Conservation (phyloP, 305 asterid species). For the Fraxinus paxiana region DNA sequence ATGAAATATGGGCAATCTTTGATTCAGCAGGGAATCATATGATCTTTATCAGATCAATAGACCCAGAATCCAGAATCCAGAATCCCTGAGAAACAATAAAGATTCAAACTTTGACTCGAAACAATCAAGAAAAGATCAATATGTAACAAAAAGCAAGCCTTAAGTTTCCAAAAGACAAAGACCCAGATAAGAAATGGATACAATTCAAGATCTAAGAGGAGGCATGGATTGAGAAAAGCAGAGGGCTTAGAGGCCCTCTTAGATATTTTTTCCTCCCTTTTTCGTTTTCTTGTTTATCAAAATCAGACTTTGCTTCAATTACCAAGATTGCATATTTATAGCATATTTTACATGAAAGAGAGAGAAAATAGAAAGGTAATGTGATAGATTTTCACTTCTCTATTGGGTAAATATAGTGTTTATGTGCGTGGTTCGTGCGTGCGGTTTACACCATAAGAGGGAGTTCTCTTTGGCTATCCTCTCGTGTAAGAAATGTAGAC, state of each 20-base stretch:
- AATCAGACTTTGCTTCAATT: constrained; percentile 47
- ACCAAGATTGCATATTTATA: constrained; percentile 36
- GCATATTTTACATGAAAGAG: constrained; percentile 26
- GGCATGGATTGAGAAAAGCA: constrained; percentile 26
- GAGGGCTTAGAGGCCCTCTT: constrained; percentile 58
- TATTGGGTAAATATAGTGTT: constrained; percentile 27
- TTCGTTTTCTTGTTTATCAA: constrained; percentile 39
- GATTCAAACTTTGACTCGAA: constrained; percentile 27
- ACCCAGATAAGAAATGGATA: constrained; percentile 37
- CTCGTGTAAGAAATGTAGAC: constrained; percentile 37
- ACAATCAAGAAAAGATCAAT: constrained; percentile 25
- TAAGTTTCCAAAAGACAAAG: constrained; percentile 38
- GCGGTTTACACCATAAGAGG: constrained; percentile 14
- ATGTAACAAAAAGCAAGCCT: constrained; percentile 18
- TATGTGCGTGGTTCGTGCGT: constrained; percentile 15
- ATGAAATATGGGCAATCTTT: constrained; percentile 26
- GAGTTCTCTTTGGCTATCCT: constrained; percentile 34
- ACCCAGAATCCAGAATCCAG: constrained; percentile 53
- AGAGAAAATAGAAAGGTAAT: constrained; percentile 20
- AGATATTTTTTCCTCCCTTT: constrained; percentile 33
- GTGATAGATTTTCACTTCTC: constrained; percentile 39
- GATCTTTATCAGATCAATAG: constrained; percentile 54
- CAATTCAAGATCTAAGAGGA: constrained; percentile 57
- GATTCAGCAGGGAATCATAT: constrained; percentile 38
- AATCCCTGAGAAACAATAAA: constrained; percentile 38